phyloP scores from a whole-genome alignment of 1,284 basidiomycete species.

The Ustilago lituana region DNA sequence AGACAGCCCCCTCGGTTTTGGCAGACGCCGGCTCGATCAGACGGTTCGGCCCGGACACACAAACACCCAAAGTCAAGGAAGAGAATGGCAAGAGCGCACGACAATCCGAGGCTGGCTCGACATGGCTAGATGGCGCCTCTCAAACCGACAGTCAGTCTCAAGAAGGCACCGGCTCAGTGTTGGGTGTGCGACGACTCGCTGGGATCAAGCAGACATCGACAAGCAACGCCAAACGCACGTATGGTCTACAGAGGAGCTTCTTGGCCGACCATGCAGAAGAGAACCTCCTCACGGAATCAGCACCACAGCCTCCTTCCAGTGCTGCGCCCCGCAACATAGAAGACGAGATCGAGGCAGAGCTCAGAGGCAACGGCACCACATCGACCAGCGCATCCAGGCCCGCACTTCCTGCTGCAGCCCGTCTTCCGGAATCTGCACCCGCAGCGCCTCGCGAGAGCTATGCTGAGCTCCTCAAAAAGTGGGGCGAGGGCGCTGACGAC shows the following conservation, averaged over 20 bases:
- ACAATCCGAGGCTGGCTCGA: slow-evolving; percentile 17
- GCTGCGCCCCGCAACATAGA: slow-evolving; percentile 23
- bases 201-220: slow-evolving; percentile 43
- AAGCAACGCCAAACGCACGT: slow-evolving; percentile 42
- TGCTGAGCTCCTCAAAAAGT: slow-evolving; percentile 47
- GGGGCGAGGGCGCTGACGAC: slow-evolving; percentile 48
- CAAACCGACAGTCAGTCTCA: slow-evolving; percentile 29
- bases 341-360: slow-evolving; percentile 46
- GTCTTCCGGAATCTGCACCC: neutral
- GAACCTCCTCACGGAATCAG: slow-evolving; percentile 20
- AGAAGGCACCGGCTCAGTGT: slow-evolving; percentile 7
- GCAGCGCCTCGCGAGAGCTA: slow-evolving; percentile 42
- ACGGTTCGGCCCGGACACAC: neutral
- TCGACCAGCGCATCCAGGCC: neutral
- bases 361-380: slow-evolving; percentile 2
- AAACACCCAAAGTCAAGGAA: neutral
- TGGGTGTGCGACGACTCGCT: slow-evolving; percentile 27
- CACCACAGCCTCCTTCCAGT: neutral
- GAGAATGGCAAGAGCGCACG: slow-evolving; percentile 1
- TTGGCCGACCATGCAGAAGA: slow-evolving; percentile 42
- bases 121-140: slow-evolving; percentile 4
- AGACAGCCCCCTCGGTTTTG: slow-evolving; percentile 31
- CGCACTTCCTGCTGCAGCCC: neutral
- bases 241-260: slow-evolving; percentile 48
- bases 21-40: neutral